These are phyloP conservation scores for Pisolithus microcarpus DNA, from an alignment of 768 basidiomycete species.

Conservation along the genomic window DNA sequence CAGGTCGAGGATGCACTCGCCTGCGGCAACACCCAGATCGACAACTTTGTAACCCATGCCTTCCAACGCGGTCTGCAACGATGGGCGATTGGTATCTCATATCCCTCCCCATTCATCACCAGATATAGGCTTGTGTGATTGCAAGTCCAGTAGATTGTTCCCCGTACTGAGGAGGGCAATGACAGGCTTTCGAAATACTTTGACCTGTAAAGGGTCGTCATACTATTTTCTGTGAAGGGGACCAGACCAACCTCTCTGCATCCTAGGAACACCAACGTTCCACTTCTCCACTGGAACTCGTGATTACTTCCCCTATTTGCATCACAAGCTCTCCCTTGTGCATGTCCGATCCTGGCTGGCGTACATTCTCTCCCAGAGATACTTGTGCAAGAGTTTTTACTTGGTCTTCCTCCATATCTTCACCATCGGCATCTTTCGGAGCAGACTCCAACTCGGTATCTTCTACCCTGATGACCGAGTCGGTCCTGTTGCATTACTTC, in stretches of 20 bases:
- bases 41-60: slow-evolving; percentile 70
- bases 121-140: slow-evolving; percentile 29
- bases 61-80: slow-evolving; percentile 60
- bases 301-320: slow-evolving; percentile 52
- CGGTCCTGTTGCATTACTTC: too few species aligned
- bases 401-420: slow-evolving; percentile 58
- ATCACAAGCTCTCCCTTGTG: too few species aligned
- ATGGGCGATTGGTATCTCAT: slow-evolving; percentile 83
- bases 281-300: slow-evolving; percentile 75
- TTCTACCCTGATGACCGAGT: slow-evolving; percentile 89
- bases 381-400: slow-evolving; percentile 64
- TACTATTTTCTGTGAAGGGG: neutral
- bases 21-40: slow-evolving; percentile 75
- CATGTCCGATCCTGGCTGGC: slow-evolving; percentile 70
- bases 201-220: neutral
- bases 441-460: slow-evolving; percentile 73
- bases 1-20: slow-evolving; percentile 42
- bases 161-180: slow-evolving; percentile 84
- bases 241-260: slow-evolving; percentile 47
- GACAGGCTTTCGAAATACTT: slow-evolving; percentile 59
- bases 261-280: slow-evolving; percentile 76
- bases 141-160: slow-evolving; percentile 69
- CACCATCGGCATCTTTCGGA: slow-evolving; percentile 28
- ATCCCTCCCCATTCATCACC: slow-evolving; percentile 58
- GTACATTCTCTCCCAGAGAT: slow-evolving; percentile 60